Base-by-base conservation (phyloP, 768 basidiomycete species). In the Tubosaeta brunneosetosa region DNA sequence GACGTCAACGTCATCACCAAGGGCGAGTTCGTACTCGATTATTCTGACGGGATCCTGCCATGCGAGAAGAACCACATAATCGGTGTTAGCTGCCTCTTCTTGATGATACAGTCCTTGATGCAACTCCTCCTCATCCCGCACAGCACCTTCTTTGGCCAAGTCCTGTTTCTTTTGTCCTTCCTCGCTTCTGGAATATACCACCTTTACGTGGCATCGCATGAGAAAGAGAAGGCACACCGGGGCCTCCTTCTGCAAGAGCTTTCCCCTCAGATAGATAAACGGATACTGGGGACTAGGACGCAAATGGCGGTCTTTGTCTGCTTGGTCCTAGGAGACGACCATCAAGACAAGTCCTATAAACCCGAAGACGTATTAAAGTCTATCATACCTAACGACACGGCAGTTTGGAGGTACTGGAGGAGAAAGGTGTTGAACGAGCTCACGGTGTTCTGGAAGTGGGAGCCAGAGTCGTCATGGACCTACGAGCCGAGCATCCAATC, bases 101-200 rank as follows among this genome's bases (percentile, higher is more conserved):
- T 70, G 40, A 53, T 61, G 44, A 16, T 41, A 22, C 70, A 72
- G 47, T 68, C 63, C 52, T 41, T 72, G 47, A 19, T 47, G 9
- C 70, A 71, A 42, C 61, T 71, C 31, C 60, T 72, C 36, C 51
- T 70, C 27, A 58, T 68, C 12, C 68, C 70, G 2, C 62, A 57
- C 32, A 50, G 63, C 49, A 60, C 58, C 13, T 55, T 72, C 34
- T 70, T 71, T 19, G 69, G 70, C 14, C 71, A 72, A 49, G 61
- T 71, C 32, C 12, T 63, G 46, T 66, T 62, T 44, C 64, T 71
- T 6, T 0, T 55, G 36, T 61, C 68, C 17, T 56, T 72, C 44
- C 45, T 61, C 16, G 59, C 57, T 7, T 72, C 71, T 1, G 70
- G 71, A 42, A 27, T 22, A 4, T 72, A 73, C 50, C 71, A 72